Base-by-base conservation (phyloP, 169 alveolate genomes). In the Amoebophrya sp. region DNA sequence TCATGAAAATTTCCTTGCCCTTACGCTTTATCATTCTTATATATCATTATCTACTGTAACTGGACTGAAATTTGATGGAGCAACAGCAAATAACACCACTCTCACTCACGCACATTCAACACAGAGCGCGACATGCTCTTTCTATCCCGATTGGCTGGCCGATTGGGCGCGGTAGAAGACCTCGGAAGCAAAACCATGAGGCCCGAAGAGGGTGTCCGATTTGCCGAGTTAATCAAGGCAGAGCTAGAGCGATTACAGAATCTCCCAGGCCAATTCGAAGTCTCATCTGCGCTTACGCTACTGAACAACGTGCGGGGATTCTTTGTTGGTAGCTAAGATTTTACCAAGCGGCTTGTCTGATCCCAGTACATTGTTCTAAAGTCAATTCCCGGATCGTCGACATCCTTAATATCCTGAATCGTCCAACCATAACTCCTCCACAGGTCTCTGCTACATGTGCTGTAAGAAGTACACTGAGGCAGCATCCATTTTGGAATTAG, bases 171-270 rank as follows among this genome's bases (percentile, higher is more conserved):
- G 10, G 26, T 26, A 6, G 83, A 65, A 36, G 33, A 65, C 33
- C 36, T 65, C 36, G 83, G 83, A 6, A 36, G 33, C 36, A 65
- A 65, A 36, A 18, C 10, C 33, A 10, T 18, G 26, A 1, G 33
- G 83, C 83, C 83, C 10, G 83, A 65, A 65, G 83, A 65, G 33
- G 83, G 83, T 36, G 83, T 65, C 33, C 83, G 83, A 36, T 26
- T 65, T 26, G 83, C 83, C 38, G 83, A 65, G 33, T 10, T 6
- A 10, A 65, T 65, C 26, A 65, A 65, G 33, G 2, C 83, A 10
- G 33, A 65, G 26, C 26, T 65, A 29, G 83, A 10, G 26, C 2
- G 26, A 6, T 6, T 65, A 36, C 38, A 12, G 26, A 26, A 18
- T 10, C 76, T 53, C 23, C 76, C 76, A 10, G 76, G 76, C 76